Base-by-base conservation (phyloP, 2,329 filamentous ascomycete genomes). In the Niveomyces coronatus region DNA sequence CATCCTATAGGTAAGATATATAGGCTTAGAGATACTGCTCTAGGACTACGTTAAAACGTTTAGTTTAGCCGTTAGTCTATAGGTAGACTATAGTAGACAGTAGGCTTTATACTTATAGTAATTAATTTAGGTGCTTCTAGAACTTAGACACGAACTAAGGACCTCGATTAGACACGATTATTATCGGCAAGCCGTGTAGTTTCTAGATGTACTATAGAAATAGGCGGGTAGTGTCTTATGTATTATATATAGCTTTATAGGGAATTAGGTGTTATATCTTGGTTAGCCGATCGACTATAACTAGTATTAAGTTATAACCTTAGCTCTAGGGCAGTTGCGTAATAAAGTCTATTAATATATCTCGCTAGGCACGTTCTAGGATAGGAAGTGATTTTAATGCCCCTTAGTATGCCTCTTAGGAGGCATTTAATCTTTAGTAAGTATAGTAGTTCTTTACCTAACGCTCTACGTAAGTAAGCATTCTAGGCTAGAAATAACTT, bases 261-360 rank as follows among this genome's bases (percentile, higher is more conserved):
- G 28, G 28, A 17, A 30, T 30, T 15, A 30, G 28, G 17, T 30
- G 10, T 15, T 15, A 15, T 10, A 30, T 30, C 28, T 30, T 30
- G 17, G 14, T 30, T 10, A 30, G 15, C 17, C 10, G 14, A 17
- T 30, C 10, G 10, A 30, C 28, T 10, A 30, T 10, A 30, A 30
- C 28, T 10, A 30, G 10, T 30, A 30, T 10, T 30, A 15, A 30
- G 17, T 30, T 10, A 30, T 30, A 30, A 15, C 28, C 28, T 17
- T 30, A 15, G 28, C 28, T 30, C 17, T 30, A 15, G 28, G 28
- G 28, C 10, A 44, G 20, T 7, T 44, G 28, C 17, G 26, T 43
- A 35, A 43, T 44, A 39, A 35, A 42, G 19, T 40, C 24, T 37
- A 39, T 37, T 28, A 31, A 44, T 3, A 37, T 45, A n/a, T 41